Percentiles rank a stretch among this genome's conserved stretches.
Conservation (phyloP, 495 filamentous ascomycete species). For the Penicillium steckii region DNA sequence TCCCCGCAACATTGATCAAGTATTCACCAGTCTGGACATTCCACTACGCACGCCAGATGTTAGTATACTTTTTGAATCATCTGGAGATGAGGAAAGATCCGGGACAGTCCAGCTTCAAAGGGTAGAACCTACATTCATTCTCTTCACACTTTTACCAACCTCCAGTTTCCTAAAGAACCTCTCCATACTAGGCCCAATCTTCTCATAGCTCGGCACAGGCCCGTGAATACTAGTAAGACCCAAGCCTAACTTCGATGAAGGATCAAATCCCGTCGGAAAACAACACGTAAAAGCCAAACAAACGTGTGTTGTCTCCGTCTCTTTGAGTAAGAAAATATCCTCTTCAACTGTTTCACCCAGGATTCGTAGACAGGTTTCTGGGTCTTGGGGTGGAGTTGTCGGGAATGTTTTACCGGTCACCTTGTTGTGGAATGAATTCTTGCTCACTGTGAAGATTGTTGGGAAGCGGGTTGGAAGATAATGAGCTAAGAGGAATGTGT, state of each 20-base stretch:
- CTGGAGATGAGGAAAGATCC: too few species aligned
- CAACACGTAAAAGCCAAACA: not conserved
- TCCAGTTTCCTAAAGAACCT: not conserved
- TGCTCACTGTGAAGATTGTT: not conserved
- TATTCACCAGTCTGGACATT: not conserved
- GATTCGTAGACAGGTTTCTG: not conserved
- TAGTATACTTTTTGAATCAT: too few species aligned
- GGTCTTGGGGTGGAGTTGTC: not conserved
- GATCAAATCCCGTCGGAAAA: slow-evolving; percentile 1
- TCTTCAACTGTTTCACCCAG: not conserved
- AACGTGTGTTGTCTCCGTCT: not conserved
- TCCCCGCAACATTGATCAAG: not conserved
- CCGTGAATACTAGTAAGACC: not conserved
- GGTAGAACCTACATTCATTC: not conserved
- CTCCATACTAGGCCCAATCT: not conserved
- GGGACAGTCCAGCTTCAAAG: too few species aligned
- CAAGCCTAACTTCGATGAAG: not conserved
- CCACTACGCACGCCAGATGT: not conserved
- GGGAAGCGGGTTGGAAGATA: not conserved
- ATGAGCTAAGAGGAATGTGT: not conserved
- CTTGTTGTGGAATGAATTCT: not conserved
- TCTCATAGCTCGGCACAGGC: not conserved
- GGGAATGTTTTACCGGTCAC: not conserved
- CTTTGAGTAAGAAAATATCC: not conserved
- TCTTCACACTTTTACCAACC: not conserved